Conservation (phyloP, 768 basidiomycete species). For the Paxillus rubicundulus region DNA sequence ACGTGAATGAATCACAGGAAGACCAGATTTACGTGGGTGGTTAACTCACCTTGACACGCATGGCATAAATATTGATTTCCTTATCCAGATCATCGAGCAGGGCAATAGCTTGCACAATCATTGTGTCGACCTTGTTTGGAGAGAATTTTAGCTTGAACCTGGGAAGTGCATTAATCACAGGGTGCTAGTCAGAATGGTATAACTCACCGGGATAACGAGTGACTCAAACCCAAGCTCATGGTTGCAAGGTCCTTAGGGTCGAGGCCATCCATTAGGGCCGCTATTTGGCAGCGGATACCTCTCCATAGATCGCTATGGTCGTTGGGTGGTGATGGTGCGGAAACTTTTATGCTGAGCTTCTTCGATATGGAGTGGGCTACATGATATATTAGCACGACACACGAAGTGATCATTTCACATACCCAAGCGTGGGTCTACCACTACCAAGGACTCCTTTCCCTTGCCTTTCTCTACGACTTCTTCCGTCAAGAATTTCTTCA, state of each 20-base stretch:
- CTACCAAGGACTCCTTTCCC: slow-evolving; percentile 78
- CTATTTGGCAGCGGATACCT: slow-evolving; percentile 88
- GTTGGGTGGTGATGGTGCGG: slow-evolving; percentile 52
- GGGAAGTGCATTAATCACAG: slow-evolving; percentile 7
- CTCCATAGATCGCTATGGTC: slow-evolving; percentile 84
- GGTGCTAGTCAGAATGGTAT: not conserved
- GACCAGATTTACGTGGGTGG: not conserved
- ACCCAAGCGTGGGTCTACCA: slow-evolving; percentile 92
- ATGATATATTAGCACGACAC: slow-evolving; percentile 7
- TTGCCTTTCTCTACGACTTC: slow-evolving; percentile 88
- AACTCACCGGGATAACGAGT: slow-evolving; percentile 87
- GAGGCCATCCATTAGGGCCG: slow-evolving; percentile 82
- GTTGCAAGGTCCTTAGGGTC: slow-evolving; percentile 94
- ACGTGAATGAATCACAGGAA: slow-evolving; percentile 2
- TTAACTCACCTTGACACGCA: slow-evolving; percentile 88
- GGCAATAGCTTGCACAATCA: slow-evolving; percentile 99
- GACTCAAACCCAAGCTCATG: slow-evolving; percentile 96
- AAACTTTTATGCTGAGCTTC: slow-evolving; percentile 88
- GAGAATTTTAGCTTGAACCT: slow-evolving; percentile 99
- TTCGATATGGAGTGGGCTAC: slow-evolving; percentile 85
- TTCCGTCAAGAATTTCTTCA: slow-evolving; percentile 91
- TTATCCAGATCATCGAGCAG: slow-evolving; percentile 98
- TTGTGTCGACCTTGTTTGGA: slow-evolving; percentile 98
- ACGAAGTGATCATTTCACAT: slow-evolving; percentile 27
- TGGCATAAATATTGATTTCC: slow-evolving; percentile 98